A percentile compares a stretch with the other conserved stretches of the same genome.
These are phyloP conservation scores for Termitomyces sp. DNA, from an alignment of 768 basidiomycete species.

Conservation along the genomic window DNA sequence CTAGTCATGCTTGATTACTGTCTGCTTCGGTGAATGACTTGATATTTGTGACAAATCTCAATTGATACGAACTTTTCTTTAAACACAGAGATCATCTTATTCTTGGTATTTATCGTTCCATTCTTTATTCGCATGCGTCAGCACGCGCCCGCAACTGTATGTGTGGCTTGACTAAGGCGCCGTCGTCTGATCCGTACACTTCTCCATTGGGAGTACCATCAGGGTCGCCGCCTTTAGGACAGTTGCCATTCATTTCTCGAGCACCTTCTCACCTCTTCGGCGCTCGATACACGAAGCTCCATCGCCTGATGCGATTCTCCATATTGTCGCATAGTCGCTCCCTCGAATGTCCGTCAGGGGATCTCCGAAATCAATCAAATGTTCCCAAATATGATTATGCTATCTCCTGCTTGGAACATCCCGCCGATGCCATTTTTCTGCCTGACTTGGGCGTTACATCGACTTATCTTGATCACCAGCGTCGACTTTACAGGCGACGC, in stretches of 20 bases:
- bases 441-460: not conserved
- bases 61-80: not conserved
- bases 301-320: conserved; percentile 10
- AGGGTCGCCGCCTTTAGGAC: not conserved
- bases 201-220: conserved; percentile 4
- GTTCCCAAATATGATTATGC: not conserved
- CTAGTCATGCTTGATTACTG: not conserved
- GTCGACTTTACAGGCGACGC: conserved; percentile 7
- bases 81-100: not conserved
- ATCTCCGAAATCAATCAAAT: conserved; percentile 1
- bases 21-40: not conserved
- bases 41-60: not conserved
- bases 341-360: not conserved
- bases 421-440: not conserved
- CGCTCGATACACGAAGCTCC: not conserved
- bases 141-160: not conserved
- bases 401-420: not conserved
- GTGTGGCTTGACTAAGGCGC: not conserved
- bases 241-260: not conserved
- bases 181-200: conserved; percentile 4
- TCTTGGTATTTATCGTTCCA: not conserved
- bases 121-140: not conserved
- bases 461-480: conserved; percentile 7
- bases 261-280: not conserved
- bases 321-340: not conserved